Conservation (phyloP, 352 stramenopile species). For the Globisporangium apiculatum region DNA sequence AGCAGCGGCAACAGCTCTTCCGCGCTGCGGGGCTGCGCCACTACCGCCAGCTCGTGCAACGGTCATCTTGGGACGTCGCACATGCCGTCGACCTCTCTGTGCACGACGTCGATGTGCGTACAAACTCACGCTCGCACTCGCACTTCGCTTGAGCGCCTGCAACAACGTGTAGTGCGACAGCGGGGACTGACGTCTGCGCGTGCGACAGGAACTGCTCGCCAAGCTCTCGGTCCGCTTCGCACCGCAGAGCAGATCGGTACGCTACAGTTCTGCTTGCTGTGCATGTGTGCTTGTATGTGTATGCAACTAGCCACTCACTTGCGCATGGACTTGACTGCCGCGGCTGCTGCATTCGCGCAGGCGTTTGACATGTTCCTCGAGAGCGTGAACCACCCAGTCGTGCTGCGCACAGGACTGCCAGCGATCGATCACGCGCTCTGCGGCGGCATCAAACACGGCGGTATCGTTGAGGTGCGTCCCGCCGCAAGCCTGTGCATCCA, state of each 20-base stretch:
- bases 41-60: constrained; percentile 45
- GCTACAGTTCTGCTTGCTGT: neutral
- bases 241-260: constrained; percentile 32
- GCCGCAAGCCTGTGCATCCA: no score
- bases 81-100: constrained; percentile 61
- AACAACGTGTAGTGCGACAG: neutral
- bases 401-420: constrained; percentile 56
- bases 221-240: constrained; percentile 53
- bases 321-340: neutral
- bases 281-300: neutral
- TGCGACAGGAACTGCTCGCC: constrained; percentile 35
- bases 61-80: constrained; percentile 52
- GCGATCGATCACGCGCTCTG: constrained; percentile 53
- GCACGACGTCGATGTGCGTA: constrained; percentile 37
- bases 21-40: constrained; percentile 42
- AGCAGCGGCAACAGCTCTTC: constrained; percentile 35
- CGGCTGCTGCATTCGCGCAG: constrained; percentile 14
- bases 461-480: constrained; percentile 40
- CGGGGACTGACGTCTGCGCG: neutral
- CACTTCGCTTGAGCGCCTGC: neutral
- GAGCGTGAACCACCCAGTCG: constrained; percentile 53
- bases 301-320: neutral
- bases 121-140: no score
- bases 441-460: constrained; percentile 46
- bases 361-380: constrained; percentile 77